phyloP scores from a whole-genome alignment of 768 basidiomycete genomes.

The Collybiopsis confluens region DNA sequence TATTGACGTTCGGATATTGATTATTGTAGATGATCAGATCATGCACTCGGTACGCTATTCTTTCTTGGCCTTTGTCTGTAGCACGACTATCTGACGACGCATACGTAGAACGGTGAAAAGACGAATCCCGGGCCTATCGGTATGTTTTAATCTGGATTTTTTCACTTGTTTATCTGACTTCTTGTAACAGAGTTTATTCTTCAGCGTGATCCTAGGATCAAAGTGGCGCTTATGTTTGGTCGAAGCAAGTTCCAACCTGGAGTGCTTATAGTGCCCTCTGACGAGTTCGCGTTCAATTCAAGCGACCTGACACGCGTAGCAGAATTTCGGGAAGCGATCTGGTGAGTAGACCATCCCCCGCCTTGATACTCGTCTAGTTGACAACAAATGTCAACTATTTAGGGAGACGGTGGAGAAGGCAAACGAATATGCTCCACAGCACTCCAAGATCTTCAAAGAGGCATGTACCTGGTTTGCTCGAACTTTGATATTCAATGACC shows the following conservation, averaged over 20 bases:
- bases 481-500: not conserved
- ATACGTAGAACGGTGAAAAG: slow-evolving; percentile 19
- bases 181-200: slow-evolving; percentile 20
- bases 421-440: slow-evolving; percentile 38
- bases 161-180: not conserved
- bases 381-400: not conserved
- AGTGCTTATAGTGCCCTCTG: slow-evolving; percentile 33
- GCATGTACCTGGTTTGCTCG: slow-evolving; percentile 15
- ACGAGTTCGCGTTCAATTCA: slow-evolving; percentile 25
- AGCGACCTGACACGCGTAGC: slow-evolving; percentile 21
- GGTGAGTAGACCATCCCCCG: too few relatives aligned
- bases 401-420: slow-evolving; percentile 38
- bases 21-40: slow-evolving; percentile 7
- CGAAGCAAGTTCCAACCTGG: slow-evolving; percentile 35
- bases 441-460: slow-evolving; percentile 45
- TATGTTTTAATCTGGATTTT: not conserved
- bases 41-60: slow-evolving; percentile 6
- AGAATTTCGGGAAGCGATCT: slow-evolving; percentile 30
- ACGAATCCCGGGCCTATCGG: not conserved
- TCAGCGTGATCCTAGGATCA: slow-evolving; percentile 26
- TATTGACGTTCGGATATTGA: too few relatives aligned
- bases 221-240: slow-evolving; percentile 34
- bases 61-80: not conserved
- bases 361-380: not conserved
- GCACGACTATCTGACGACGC: not conserved